A percentile compares a stretch with the other conserved stretches of the same genome.
Evolutionary conservation across 148 eudicot genomes (phyloP).

Genomic region (Camellia granthamiana): DNA sequence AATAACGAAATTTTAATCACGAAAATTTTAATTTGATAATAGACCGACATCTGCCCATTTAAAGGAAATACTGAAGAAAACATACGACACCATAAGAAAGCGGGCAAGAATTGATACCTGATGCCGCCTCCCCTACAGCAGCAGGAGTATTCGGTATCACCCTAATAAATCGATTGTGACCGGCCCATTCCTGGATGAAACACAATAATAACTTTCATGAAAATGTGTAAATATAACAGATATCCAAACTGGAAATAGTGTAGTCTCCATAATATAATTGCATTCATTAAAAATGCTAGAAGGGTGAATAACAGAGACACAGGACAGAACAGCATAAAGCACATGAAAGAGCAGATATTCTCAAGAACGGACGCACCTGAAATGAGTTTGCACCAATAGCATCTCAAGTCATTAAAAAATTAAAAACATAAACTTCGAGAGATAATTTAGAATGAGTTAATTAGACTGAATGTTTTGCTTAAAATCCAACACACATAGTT

Average conservation of each 20-base stretch:
- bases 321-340: too few relatives aligned
- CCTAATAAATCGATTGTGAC: slow-evolving; percentile 75
- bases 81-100: neutral
- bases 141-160: slow-evolving; percentile 99
- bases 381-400: too few relatives aligned
- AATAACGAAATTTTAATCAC: neutral
- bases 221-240: neutral
- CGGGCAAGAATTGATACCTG: slow-evolving; percentile 46
- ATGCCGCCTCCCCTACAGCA: slow-evolving; percentile 87
- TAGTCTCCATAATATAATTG: neutral
- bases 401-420: too few relatives aligned
- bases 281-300: neutral
- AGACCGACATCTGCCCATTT: too few relatives aligned
- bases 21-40: neutral
- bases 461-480: too few relatives aligned
- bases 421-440: too few relatives aligned
- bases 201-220: neutral
- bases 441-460: too few relatives aligned
- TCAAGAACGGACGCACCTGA: too few relatives aligned
- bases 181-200: slow-evolving; percentile 83
- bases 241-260: neutral
- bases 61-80: neutral
- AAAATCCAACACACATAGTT: too few relatives aligned
- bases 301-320: too few relatives aligned
- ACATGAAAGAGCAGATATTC: too few relatives aligned